These are phyloP conservation scores for Apiotrichum mycotoxinovorans DNA, from an alignment of 1,284 basidiomycete genomes.

Conservation along the genomic window DNA sequence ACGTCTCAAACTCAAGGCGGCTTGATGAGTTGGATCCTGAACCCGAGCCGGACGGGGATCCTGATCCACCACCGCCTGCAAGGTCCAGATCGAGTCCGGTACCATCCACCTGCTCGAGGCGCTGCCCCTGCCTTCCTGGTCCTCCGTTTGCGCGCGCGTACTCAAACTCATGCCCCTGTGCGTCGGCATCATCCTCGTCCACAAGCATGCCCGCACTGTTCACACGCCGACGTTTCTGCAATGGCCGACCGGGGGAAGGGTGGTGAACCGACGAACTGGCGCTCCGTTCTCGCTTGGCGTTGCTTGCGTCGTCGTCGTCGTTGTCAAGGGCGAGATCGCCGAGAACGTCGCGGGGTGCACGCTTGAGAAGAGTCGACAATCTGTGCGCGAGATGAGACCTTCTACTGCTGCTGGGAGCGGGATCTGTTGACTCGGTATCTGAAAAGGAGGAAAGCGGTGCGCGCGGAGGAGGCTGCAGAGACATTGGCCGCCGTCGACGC, in stretches of 20 bases:
- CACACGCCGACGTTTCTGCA: slow-evolving; percentile 13
- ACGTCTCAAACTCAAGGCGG: too few relatives aligned
- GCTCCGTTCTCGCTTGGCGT: slow-evolving; percentile 17
- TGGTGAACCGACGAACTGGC: slow-evolving; percentile 10
- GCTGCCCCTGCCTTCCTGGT: too few relatives aligned
- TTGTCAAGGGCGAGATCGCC: background rate
- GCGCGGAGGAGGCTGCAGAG: slow-evolving; percentile 8
- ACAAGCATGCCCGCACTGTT: background rate
- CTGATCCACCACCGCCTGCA: too few relatives aligned
- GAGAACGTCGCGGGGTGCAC: background rate
- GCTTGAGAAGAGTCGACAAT: background rate
- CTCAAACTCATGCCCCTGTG: background rate
- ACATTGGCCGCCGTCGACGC: slow-evolving; percentile 3
- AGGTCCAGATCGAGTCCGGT: background rate
- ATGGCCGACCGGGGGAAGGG: slow-evolving; percentile 1
- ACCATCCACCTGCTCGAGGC: too few relatives aligned
- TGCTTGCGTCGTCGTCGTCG: background rate
- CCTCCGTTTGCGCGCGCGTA: too few relatives aligned
- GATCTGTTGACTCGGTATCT: background rate
- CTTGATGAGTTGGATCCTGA: background rate
- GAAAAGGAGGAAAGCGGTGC: background rate
- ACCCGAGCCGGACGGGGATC: background rate
- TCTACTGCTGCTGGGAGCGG: background rate
- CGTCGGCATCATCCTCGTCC: slow-evolving; percentile 2
- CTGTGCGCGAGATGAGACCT: background rate